A percentile compares a stretch with the other conserved stretches of the same genome.
These are phyloP conservation scores for Backusella psychrophila DNA, from an alignment of 192 early-diverging fungal genomes.

Conservation along the genomic window DNA sequence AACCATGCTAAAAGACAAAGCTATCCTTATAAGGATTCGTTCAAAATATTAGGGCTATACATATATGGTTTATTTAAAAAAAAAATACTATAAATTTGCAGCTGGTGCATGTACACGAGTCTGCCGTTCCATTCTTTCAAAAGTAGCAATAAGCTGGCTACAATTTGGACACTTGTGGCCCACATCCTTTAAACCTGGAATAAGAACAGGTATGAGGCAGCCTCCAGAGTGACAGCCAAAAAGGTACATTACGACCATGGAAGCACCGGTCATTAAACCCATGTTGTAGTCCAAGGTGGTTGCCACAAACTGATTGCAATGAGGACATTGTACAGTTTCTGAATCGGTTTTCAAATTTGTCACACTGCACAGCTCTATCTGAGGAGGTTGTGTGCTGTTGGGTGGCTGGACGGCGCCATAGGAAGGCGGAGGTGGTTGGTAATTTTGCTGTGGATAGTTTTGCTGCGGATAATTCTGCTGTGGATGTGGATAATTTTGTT, in stretches of 20 bases:
- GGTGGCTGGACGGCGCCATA: neutral
- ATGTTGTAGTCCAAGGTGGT: neutral
- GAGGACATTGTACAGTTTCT: constrained; percentile 4
- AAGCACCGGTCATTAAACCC: neutral
- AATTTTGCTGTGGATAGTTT: neutral
- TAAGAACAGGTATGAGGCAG: neutral
- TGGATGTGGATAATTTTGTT: neutral
- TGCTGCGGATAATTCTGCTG: neutral
- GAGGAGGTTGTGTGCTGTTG: neutral
- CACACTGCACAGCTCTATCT: neutral
- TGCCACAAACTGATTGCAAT: neutral
- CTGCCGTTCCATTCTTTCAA: neutral
- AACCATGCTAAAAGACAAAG: neutral
- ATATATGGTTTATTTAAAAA: neutral
- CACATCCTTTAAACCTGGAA: neutral
- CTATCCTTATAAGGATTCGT: neutral
- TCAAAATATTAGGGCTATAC: neutral
- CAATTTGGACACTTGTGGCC: neutral
- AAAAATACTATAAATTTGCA: neutral
- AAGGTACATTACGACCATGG: neutral
- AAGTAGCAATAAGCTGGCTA: neutral
- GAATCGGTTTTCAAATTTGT: neutral
- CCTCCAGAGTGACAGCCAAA: neutral
- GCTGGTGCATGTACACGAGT: neutral
- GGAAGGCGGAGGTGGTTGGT: neutral